Conservation (phyloP, 2,329 filamentous ascomycete species). For the Epichloe glyceriae region DNA sequence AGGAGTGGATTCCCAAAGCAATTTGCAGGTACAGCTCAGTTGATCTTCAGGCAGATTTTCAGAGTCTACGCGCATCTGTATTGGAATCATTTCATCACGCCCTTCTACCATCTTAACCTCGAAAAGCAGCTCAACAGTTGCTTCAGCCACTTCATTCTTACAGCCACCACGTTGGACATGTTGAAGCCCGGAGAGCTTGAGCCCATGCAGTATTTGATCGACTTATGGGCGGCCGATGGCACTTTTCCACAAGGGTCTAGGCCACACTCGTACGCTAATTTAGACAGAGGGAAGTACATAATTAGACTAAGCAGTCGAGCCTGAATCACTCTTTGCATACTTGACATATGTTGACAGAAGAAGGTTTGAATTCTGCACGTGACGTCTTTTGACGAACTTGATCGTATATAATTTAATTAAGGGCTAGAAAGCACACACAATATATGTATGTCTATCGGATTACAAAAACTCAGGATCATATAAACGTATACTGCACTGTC, state of each 20-base stretch:
- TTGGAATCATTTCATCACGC: conserved; percentile 77
- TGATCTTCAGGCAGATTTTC: conserved; percentile 92
- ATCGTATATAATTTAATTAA: no score
- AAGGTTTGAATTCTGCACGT: no score
- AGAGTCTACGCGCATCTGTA: conserved; percentile 92
- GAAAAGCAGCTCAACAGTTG: conserved; percentile 69
- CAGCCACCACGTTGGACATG: conserved; percentile 63
- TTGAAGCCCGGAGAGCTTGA: conserved; percentile 74
- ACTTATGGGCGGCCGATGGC: conserved; percentile 75
- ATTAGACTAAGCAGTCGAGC: conserved; percentile 4
- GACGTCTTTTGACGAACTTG: no score
- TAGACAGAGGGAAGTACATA: conserved; percentile 15
- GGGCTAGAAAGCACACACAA: no score
- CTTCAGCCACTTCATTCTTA: conserved; percentile 68
- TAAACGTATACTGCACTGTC: no score
- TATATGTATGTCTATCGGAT: no score
- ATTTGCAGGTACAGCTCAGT: conserved; percentile 74
- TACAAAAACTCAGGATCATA: no score
- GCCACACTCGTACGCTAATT: conserved; percentile 45
- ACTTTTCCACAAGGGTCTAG: conserved; percentile 60
- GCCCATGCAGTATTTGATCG: conserved; percentile 82
- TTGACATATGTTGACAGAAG: no score
- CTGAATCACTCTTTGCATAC: no score
- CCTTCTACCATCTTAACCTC: conserved; percentile 64
- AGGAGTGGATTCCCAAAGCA: conserved; percentile 75